A percentile compares a stretch with the other conserved stretches of the same genome.
Evolutionary conservation across 768 basidiomycete species (phyloP).

Genomic region (Hericium rajendrae): DNA sequence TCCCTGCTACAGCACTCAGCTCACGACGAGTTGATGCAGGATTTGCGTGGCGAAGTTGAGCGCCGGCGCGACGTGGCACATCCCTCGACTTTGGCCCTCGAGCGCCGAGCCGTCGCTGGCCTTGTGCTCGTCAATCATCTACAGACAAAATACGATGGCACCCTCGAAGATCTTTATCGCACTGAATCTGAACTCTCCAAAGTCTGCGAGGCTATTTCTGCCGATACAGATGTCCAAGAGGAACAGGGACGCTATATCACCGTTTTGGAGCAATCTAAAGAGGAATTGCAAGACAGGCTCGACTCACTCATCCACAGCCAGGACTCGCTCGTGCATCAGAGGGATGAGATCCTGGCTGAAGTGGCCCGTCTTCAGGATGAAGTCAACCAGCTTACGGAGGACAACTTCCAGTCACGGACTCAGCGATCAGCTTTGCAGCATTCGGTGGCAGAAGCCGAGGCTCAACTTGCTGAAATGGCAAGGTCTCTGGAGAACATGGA

Average conservation of each 20-base stretch:
- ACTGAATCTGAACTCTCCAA: not conserved
- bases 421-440: constrained; percentile 7
- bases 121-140: constrained; percentile 15
- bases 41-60: constrained; percentile 9
- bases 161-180: not conserved
- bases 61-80: constrained; percentile 7
- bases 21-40: constrained; percentile 3
- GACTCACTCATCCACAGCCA: not conserved
- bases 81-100: not conserved
- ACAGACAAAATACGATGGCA: constrained; percentile 7
- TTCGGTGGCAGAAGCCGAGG: constrained; percentile 32
- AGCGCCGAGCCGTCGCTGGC: constrained; percentile 6
- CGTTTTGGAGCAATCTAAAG: not conserved
- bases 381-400: not conserved
- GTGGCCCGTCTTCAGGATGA: constrained; percentile 7
- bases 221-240: not conserved
- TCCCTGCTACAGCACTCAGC: not conserved
- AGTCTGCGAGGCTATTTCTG: not conserved
- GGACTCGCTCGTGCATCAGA: not conserved
- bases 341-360: constrained; percentile 7
- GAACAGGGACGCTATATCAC: not conserved
- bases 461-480: constrained; percentile 34
- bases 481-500: constrained; percentile 46
- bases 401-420: constrained; percentile 3
- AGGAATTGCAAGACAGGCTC: not conserved